phyloP scores from a whole-genome alignment of 768 basidiomycete genomes.

The Imleria badia region DNA sequence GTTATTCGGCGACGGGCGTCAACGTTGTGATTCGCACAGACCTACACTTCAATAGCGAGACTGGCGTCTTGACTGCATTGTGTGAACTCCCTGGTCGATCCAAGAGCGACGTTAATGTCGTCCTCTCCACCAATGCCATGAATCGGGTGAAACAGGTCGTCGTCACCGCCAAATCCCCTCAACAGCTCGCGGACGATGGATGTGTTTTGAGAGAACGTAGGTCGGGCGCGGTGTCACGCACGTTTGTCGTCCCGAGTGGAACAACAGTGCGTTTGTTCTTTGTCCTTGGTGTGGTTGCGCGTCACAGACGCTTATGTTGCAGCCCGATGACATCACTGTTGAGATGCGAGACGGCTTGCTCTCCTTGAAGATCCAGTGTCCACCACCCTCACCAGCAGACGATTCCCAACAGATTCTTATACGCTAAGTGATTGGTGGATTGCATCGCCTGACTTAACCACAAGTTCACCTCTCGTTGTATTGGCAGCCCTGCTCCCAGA shows the following conservation, averaged over 20 bases:
- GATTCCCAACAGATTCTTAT: constrained; percentile 49
- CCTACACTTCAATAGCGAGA: constrained; percentile 53
- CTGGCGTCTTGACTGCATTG: constrained; percentile 53
- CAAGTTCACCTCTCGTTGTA: constrained; percentile 3
- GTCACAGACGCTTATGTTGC: constrained; percentile 11
- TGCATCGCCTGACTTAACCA: constrained; percentile 8
- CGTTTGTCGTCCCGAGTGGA: constrained; percentile 53
- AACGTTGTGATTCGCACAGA: constrained; percentile 59
- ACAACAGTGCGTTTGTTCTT: constrained; percentile 49
- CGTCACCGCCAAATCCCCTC: constrained; percentile 49
- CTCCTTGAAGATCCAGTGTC: constrained; percentile 52
- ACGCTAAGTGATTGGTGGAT: constrained; percentile 38
- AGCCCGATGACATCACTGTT: constrained; percentile 56
- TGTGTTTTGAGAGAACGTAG: constrained; percentile 55
- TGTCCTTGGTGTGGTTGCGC: neutral
- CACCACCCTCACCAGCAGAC: constrained; percentile 42
- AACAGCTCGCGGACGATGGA: constrained; percentile 39
- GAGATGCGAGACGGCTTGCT: constrained; percentile 63
- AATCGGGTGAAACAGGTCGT: constrained; percentile 63
- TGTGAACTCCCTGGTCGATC: constrained; percentile 72
- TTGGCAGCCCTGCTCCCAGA: constrained; percentile 4
- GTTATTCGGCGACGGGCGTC: constrained; percentile 15
- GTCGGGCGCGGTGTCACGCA: constrained; percentile 49
- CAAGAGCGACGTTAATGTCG: constrained; percentile 55
- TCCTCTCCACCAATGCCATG: constrained; percentile 58